Conservation (phyloP, 2,329 filamentous ascomycete genomes). For the Beauveria rudraprayagi region DNA sequence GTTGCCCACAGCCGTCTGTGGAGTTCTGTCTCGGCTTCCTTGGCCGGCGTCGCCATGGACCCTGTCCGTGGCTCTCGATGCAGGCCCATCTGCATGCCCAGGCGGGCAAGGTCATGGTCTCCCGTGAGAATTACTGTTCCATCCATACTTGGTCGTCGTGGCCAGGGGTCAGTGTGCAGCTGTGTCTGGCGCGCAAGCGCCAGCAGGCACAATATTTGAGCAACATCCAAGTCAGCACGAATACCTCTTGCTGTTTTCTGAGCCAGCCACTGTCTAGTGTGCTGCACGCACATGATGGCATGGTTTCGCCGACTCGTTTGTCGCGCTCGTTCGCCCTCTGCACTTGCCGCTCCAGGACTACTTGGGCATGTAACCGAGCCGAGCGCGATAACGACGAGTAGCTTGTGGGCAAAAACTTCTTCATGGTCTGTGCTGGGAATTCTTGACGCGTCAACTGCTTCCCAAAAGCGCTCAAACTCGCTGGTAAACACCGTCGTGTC, state of each 20-base stretch:
- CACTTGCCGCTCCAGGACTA: background rate
- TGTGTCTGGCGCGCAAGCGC: slow-evolving; percentile 20
- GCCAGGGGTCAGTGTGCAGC: slow-evolving; percentile 1
- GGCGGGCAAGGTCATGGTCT: slow-evolving; percentile 21
- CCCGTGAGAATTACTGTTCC: slow-evolving; percentile 6
- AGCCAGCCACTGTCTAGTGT: slow-evolving; percentile 18
- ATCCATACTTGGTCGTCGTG: background rate
- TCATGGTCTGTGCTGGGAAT: slow-evolving; percentile 16
- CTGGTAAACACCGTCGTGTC: slow-evolving; percentile 43
- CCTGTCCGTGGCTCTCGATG: slow-evolving; percentile 38
- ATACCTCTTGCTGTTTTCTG: slow-evolving; percentile 7
- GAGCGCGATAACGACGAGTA: slow-evolving; percentile 47
- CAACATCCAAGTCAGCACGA: slow-evolving; percentile 7
- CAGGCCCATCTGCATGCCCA: slow-evolving; percentile 42
- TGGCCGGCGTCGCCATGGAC: slow-evolving; percentile 29
- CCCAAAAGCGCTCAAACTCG: slow-evolving; percentile 38
- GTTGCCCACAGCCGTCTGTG: slow-evolving; percentile 41
- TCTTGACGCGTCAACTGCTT: slow-evolving; percentile 10
- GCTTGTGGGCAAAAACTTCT: slow-evolving; percentile 38
- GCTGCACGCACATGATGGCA: slow-evolving; percentile 17
- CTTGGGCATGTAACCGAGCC: slow-evolving; percentile 30
- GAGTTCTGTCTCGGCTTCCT: slow-evolving; percentile 32
- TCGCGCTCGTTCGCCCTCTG: background rate
- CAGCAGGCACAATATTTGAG: slow-evolving; percentile 25
- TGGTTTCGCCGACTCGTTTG: slow-evolving; percentile 4